A percentile compares a stretch with the other conserved stretches of the same genome.
phyloP scores from a whole-genome alignment of 2,329 filamentous ascomycete genomes.

The Lanzia echinophila region DNA sequence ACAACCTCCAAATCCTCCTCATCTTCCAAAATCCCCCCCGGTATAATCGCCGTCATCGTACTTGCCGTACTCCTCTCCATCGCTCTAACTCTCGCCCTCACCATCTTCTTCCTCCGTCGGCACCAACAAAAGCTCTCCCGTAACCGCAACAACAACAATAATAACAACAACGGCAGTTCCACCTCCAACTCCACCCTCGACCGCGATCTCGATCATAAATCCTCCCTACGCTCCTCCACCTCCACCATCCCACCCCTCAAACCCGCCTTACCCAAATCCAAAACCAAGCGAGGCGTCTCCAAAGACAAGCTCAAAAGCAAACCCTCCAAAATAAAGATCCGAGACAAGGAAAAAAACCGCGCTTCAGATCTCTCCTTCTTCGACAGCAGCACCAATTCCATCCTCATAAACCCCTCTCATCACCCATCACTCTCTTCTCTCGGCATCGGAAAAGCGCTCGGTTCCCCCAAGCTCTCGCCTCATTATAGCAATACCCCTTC shows the following conservation, averaged over 20 bases:
- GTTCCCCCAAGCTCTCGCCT: neutral
- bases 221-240: neutral
- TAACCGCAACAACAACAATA: neutral
- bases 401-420: conserved; percentile 1
- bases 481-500: neutral
- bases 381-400: conserved; percentile 5
- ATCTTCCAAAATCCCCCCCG: neutral
- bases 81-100: conserved; percentile 4
- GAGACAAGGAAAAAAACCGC: neutral
- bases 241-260: neutral
- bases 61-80: conserved; percentile 3
- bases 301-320: neutral
- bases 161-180: neutral
- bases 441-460: conserved; percentile 3
- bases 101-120: neutral
- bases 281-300: too few species aligned
- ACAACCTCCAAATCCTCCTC: neutral
- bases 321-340: neutral
- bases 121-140: neutral
- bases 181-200: neutral
- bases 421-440: neutral
- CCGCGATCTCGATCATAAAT: neutral
- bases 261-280: neutral
- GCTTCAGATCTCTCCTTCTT: conserved; percentile 6
- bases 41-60: neutral